A percentile compares a stretch with the other conserved stretches of the same genome.
phyloP scores from a whole-genome alignment of 805 yeast species.

The Lipomyces sp. region DNA sequence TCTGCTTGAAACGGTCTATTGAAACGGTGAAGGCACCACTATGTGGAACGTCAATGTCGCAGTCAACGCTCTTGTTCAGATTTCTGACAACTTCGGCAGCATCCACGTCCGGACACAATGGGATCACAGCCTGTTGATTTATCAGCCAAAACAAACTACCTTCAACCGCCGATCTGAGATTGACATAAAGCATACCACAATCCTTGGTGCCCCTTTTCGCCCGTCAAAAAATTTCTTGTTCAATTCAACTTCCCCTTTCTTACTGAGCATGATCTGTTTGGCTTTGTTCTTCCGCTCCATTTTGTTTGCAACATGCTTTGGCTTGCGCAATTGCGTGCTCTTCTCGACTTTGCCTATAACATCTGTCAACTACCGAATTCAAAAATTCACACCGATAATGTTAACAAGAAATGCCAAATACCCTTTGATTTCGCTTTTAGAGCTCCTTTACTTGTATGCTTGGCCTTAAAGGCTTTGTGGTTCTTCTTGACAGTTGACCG shows the following conservation, averaged over 20 bases:
- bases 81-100: slow-evolving; percentile 41
- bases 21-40: slow-evolving; percentile 23
- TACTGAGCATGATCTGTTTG: slow-evolving; percentile 75
- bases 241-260: slow-evolving; percentile 63
- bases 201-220: slow-evolving; percentile 76
- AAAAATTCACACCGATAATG: neutral
- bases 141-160: neutral
- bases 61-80: slow-evolving; percentile 39
- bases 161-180: neutral
- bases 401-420: neutral
- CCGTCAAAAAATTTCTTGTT: slow-evolving; percentile 80
- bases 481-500: slow-evolving; percentile 80
- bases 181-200: slow-evolving; percentile 51
- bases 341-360: slow-evolving; percentile 80
- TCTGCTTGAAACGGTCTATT: slow-evolving; percentile 72
- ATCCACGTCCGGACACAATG: slow-evolving; percentile 74
- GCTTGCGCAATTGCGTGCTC: slow-evolving; percentile 43
- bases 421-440: slow-evolving; percentile 69
- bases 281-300: slow-evolving; percentile 77
- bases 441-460: slow-evolving; percentile 87
- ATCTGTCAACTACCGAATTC: neutral
- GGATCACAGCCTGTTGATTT: slow-evolving; percentile 57
- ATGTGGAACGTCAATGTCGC: slow-evolving; percentile 27
- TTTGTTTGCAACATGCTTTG: slow-evolving; percentile 51
- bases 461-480: slow-evolving; percentile 89